A percentile compares a stretch with the other conserved stretches of the same genome.
phyloP scores from a whole-genome alignment of 176 grass and related monocot genomes.

The Hordeum vulgare region MorexV3_pseudomolecules_assembly NC_058519.1:621421129-621421628 shows the following conservation, averaged over 20 bases:
- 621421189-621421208: constrained; percentile 34
- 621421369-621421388: neutral
- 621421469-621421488: neutral
- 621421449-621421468: neutral
- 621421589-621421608: too few relatives aligned
- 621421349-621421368: neutral
- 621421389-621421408: neutral
- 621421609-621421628: too few relatives aligned
- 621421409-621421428: neutral
- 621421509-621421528: too few relatives aligned
- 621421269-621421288: neutral
- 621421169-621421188: constrained; percentile 73
- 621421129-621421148: constrained; percentile 69
- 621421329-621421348: neutral
- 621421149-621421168: constrained; percentile 51
- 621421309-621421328: neutral
- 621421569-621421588: too few relatives aligned
- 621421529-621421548: too few relatives aligned
- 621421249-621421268: neutral
- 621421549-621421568: too few relatives aligned
- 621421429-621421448: neutral
- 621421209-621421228: constrained; percentile 20
- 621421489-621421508: neutral
- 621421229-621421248: neutral
- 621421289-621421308: neutral